phyloP scores from a whole-genome alignment of 768 basidiomycete species.

The Lactarius quietus region DNA sequence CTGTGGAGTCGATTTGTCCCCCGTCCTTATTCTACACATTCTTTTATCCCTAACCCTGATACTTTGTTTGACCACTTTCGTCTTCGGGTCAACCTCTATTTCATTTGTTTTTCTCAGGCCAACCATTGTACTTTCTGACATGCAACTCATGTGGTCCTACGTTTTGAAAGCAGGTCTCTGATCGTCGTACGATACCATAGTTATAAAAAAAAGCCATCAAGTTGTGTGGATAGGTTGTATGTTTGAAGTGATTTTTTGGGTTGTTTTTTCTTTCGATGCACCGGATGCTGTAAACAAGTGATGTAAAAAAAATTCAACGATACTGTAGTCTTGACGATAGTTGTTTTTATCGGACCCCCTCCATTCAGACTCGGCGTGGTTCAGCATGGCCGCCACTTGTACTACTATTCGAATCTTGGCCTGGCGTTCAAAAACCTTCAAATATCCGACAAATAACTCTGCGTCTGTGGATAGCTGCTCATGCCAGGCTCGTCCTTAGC shows the following conservation, averaged over 20 bases:
- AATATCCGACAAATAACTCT: too few species aligned
- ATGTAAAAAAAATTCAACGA: too few species aligned
- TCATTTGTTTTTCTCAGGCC: neutral
- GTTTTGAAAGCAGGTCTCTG: neutral
- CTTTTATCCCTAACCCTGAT: neutral
- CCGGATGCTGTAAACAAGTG: neutral
- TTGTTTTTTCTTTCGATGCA: neutral
- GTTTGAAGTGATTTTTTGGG: neutral
- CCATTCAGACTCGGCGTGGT: neutral
- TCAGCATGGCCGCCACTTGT: neutral
- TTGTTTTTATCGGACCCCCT: too few species aligned
- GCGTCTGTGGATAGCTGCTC: too few species aligned
- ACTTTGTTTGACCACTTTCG: slow-evolving; percentile 11
- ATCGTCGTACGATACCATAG: neutral
- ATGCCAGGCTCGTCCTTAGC: too few species aligned
- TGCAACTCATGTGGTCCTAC: neutral
- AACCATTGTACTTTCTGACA: neutral
- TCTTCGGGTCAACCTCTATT: neutral
- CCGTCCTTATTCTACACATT: neutral
- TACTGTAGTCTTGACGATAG: too few species aligned
- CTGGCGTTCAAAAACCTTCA: too few species aligned
- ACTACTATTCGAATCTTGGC: too few species aligned
- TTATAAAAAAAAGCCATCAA: slow-evolving; percentile 4
- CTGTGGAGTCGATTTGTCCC: neutral
- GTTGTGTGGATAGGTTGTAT: neutral